phyloP scores from a whole-genome alignment of 1,139 yeast genomes.

The Saccharomyces pastorianus region DNA sequence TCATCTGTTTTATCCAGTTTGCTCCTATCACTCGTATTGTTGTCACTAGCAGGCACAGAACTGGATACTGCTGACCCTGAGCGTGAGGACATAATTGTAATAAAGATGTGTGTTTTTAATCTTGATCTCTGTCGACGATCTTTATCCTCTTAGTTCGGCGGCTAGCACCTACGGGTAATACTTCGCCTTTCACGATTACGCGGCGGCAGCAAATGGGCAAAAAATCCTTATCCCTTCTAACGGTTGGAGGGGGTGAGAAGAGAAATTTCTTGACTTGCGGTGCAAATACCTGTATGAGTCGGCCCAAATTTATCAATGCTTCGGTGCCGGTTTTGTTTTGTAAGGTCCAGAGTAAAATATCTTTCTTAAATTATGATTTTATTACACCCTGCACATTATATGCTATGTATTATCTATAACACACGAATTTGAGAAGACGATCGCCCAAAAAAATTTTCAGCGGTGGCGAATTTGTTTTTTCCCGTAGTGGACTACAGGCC shows the following conservation, averaged over 20 bases:
- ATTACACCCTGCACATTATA: background rate
- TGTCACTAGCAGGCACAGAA: background rate
- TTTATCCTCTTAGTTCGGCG: background rate
- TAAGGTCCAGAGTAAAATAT: background rate
- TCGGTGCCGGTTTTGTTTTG: background rate
- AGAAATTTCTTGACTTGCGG: background rate
- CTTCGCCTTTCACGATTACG: background rate
- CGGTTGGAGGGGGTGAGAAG: background rate
- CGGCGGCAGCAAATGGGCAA: background rate
- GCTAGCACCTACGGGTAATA: background rate
- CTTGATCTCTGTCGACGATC: background rate
- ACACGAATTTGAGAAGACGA: background rate
- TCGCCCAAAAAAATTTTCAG: constrained; percentile 1
- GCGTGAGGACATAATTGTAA: background rate
- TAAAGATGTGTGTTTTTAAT: background rate
- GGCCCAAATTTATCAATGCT: background rate
- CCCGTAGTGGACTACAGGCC: too few species aligned
- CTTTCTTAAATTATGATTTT: background rate
- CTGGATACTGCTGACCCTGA: background rate
- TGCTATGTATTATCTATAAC: background rate
- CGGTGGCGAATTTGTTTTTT: background rate
- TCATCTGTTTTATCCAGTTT: constrained; percentile 16
- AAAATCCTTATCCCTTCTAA: background rate
- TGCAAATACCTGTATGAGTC: background rate
- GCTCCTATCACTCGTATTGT: background rate